Evolutionary conservation across 495 filamentous ascomycete species (phyloP).

Genomic region (Hyphodiscus hymeniophilus): DNA sequence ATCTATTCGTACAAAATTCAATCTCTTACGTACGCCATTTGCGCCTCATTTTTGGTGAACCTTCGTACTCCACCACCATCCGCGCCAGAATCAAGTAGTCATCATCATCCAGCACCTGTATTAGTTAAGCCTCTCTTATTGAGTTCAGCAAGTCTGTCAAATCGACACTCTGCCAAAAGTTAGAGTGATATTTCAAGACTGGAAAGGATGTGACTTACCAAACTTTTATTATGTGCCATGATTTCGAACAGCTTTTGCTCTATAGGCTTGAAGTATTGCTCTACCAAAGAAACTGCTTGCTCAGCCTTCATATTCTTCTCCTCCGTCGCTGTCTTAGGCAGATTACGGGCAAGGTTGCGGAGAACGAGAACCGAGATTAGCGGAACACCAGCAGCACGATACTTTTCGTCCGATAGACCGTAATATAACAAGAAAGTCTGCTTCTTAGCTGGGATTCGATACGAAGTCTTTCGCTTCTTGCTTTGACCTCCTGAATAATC

Average conservation of each 20-base stretch:
- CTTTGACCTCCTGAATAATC: conserved; percentile 20
- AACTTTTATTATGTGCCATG: conserved; percentile 42
- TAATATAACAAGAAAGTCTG: conserved; percentile 47
- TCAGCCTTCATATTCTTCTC: conserved; percentile 42
- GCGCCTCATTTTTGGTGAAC: no score
- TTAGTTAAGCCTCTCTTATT: conserved; percentile 14
- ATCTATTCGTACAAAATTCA: no score
- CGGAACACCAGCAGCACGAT: conserved; percentile 75
- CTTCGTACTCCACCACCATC: no score
- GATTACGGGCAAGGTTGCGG: conserved; percentile 76
- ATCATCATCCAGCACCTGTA: no score
- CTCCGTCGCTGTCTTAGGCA: conserved; percentile 50
- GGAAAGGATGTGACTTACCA: conserved; percentile 27
- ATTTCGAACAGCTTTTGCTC: conserved; percentile 41
- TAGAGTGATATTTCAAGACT: neutral
- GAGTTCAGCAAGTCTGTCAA: conserved; percentile 14
- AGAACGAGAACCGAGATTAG: conserved; percentile 78
- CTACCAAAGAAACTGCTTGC: conserved; percentile 26
- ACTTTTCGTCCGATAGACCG: conserved; percentile 70
- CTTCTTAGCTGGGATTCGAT: conserved; percentile 44
- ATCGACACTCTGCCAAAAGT: conserved; percentile 3
- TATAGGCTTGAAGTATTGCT: conserved; percentile 42
- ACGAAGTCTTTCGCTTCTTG: conserved; percentile 32
- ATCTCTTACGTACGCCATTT: no score
- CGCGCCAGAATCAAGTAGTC: no score